Conservation (phyloP, 257 asterid species). For the Rauvolfia tetraphylla region DNA sequence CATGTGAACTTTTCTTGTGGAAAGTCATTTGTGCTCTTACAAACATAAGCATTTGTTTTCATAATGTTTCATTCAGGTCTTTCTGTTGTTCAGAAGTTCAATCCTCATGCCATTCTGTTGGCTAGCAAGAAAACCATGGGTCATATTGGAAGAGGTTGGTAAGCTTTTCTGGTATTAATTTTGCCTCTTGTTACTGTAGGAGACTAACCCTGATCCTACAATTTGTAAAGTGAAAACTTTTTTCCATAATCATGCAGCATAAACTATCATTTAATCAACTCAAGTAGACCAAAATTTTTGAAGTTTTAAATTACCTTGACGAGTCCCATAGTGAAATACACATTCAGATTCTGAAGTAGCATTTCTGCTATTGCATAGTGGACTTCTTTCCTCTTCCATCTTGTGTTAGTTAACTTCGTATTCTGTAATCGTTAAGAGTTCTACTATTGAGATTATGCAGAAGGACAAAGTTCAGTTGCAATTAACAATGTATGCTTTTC, state of each 20-base stretch:
- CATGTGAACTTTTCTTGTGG: background rate
- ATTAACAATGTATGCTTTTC: background rate
- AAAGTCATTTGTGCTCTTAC: slow-evolving; percentile 7
- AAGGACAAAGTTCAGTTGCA: background rate
- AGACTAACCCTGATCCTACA: background rate
- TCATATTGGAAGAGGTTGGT: slow-evolving; percentile 68
- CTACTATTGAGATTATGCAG: background rate
- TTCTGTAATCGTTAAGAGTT: too few relatives aligned
- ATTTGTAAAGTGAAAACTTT: background rate
- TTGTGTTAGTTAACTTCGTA: background rate
- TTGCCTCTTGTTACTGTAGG: background rate
- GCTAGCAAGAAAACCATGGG: slow-evolving; percentile 73
- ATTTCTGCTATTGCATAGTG: background rate
- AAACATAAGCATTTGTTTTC: slow-evolving; percentile 2
- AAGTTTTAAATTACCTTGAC: background rate
- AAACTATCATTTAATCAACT: background rate
- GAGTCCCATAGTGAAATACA: background rate
- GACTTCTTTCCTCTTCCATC: background rate
- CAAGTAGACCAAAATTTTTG: background rate
- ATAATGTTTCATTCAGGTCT: slow-evolving; percentile 53
- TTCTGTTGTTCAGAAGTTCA: slow-evolving; percentile 77
- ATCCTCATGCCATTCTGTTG: slow-evolving; percentile 73
- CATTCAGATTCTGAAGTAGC: slow-evolving; percentile 1
- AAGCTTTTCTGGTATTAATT: background rate
- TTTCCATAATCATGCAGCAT: background rate